Evolutionary conservation across 202 grass and related monocot genomes (phyloP), one percentile per base, ranked within the genome.

Genomic region (Eragrostis tef): DNA sequence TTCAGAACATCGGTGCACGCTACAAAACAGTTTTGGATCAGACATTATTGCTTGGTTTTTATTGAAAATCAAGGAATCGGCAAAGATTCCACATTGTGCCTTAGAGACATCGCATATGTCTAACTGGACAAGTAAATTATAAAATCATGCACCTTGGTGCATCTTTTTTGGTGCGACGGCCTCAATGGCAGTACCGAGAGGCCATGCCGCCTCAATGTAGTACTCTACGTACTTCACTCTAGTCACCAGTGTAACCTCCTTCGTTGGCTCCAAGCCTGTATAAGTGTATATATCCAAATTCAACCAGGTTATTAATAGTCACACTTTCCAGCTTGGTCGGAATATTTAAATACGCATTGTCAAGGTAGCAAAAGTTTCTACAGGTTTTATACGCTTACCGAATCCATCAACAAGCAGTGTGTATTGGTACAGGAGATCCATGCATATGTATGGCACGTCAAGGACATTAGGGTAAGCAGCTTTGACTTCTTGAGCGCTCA

Each of bases 371-470:
- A 54, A 54, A 50, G 29, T 31, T 31, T 31, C 29, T 31, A 31
- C 29, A 31, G 29, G 29, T 31, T 31, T 31, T 31, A 31, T 31
- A 31, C 29, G 3, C 80, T 81, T 36, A 85, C 82, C 64, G 20
- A 91, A 77, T 7, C 89, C 85, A n/a, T 87, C 76, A 2, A 79
- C 81, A 0, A 91, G 85, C 47, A 91, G 7, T 0, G 64, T 53
- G 69, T 85, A 91, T 50, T 69, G 74, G 39, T 88, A 74, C 4
- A 79, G n/a, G 2, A 91, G 36, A 44, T 91, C 85, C 85, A 88
- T 91, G 49, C 89, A 87, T n/a, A 87, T 24, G 67, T 72, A 87
- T n/a, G 64, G 84, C 64, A 66, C 19, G 6, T 87, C 81, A 81
- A 43, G 0, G 2, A 87, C 43, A 0, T 43, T 14, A 8, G 84